Base-by-base conservation (phyloP, 177 flowering plant genomes). In the Vitis hybrid region DNA sequence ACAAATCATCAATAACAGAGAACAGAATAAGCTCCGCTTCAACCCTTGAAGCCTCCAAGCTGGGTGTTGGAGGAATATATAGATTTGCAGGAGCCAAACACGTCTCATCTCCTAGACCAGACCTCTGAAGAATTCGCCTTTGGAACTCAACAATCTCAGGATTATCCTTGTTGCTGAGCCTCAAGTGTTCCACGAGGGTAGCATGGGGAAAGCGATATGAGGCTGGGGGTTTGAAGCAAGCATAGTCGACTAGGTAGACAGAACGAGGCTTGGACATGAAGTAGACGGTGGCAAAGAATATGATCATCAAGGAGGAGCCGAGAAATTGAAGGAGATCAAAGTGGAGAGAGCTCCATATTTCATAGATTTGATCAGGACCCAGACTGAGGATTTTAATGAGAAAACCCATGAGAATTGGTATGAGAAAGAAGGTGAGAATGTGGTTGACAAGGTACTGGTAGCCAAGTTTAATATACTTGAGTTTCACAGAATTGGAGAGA, bases 401-500 rank as follows among this genome's bases (percentile, higher is more conserved):
- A 34, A 34, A 34, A 34, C 45, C 45, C 45, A 34, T 34, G 45
- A 34, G 45, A 34, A 34, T 1, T 34, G 6, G 45, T 5, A 34
- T 34, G 45, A 34, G 45, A 4, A 34, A 5, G 45, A 34, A 0
- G 0, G 1, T 34, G 8, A 6, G 45, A 34, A 34, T 34, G 45
- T 34, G 45, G 45, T 34, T 34, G 45, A 34, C 45, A 7, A 34
- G 45, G 45, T 5, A 34, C 45, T 34, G 45, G 45, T 34, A 81
- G 6, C 81, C 80, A 21, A 66, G 80, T 55, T 81, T 79, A 0
- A 78, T 76, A 66, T 78, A 78, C 69, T 81, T 81, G 72, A 78
- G 76, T 70, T 66, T 78, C 19, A 78, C 80, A 1, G 81, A 69
- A 54, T 21, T 67, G 26, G 77, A 72, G 75, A 65, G 72, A 45